Percentiles rank a stretch among this genome's conserved stretches.
Conservation (phyloP, 805 yeast genomes). For the Teunomyces tritomae region DNA sequence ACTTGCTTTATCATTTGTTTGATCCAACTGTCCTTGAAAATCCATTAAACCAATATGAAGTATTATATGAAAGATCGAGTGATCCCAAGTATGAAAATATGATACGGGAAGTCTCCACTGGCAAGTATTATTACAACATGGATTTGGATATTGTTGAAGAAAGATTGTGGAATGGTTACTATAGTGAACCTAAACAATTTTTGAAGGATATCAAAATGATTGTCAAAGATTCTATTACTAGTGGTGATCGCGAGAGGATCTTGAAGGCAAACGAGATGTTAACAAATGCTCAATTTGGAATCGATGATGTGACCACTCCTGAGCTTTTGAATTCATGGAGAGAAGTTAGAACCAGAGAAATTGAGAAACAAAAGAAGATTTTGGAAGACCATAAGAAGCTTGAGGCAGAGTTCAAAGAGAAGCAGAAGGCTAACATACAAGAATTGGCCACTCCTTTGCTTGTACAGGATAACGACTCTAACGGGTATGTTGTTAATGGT, state of each 20-base stretch:
- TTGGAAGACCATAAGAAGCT: conserved; percentile 33
- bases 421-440: conserved; percentile 2
- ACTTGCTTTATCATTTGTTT: conserved; percentile 69
- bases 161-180: conserved; percentile 94
- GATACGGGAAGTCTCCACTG: conserved; percentile 80
- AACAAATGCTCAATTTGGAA: conserved; percentile 93
- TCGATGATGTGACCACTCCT: conserved; percentile 81
- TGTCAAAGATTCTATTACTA: conserved; percentile 67
- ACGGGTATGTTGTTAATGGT: not conserved
- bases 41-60: conserved; percentile 36
- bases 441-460: not conserved
- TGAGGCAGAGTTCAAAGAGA: conserved; percentile 18
- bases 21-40: conserved; percentile 50
- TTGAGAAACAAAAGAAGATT: conserved; percentile 47
- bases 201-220: conserved; percentile 82
- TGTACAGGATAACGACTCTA: not conserved
- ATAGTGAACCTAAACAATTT: conserved; percentile 89
- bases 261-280: conserved; percentile 88
- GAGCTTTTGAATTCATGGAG: conserved; percentile 75
- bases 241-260: conserved; percentile 81
- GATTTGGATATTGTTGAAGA: conserved; percentile 93
- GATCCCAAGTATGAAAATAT: conserved; percentile 52
- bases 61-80: conserved; percentile 45
- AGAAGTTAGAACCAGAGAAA: conserved; percentile 66
- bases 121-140: conserved; percentile 75